A percentile compares a stretch with the other conserved stretches of the same genome.
Conservation (phyloP, 352 stramenopile genomes). For the Phytophthora sp. region DNA sequence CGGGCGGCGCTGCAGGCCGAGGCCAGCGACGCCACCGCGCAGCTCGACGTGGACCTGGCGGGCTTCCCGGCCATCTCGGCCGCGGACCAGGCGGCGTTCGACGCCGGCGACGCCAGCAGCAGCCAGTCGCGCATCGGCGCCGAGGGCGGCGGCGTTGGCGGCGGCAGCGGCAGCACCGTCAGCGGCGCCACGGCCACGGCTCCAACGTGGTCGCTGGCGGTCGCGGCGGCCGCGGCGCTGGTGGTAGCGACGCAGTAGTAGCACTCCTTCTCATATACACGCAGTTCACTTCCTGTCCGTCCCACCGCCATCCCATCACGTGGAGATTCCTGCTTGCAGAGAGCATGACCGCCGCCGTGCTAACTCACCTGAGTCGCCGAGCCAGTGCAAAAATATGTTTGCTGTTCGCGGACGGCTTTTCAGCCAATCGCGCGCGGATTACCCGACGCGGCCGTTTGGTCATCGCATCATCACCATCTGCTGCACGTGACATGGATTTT, state of each 20-base stretch:
- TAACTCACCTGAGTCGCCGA: too few relatives aligned
- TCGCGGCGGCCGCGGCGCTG: not conserved
- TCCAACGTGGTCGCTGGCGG: not conserved
- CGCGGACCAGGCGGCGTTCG: conserved; percentile 48
- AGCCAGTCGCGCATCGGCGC: conserved; percentile 22
- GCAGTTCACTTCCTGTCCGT: too few relatives aligned
- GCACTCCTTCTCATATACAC: too few relatives aligned
- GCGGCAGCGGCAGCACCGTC: conserved; percentile 10
- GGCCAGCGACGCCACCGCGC: conserved; percentile 36
- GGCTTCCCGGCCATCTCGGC: conserved; percentile 53
- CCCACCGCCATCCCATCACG: too few relatives aligned
- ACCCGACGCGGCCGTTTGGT: not conserved
- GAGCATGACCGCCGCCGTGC: too few relatives aligned
- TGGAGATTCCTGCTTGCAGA: too few relatives aligned
- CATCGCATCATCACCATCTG: conserved; percentile 4
- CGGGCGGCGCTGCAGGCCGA: conserved; percentile 32
- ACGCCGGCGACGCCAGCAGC: conserved; percentile 32
- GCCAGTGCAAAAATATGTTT: too few relatives aligned
- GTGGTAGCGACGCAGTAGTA: not conserved
- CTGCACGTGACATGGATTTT: conserved; percentile 17
- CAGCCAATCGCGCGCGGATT: too few relatives aligned
- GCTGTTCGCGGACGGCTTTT: too few relatives aligned
- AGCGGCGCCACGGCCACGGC: not conserved
- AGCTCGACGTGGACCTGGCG: conserved; percentile 56
- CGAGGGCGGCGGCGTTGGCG: not conserved